These are phyloP conservation scores for Eimeria falciformis DNA, from an alignment of 169 alveolate species.

Conservation along the genomic window DNA sequence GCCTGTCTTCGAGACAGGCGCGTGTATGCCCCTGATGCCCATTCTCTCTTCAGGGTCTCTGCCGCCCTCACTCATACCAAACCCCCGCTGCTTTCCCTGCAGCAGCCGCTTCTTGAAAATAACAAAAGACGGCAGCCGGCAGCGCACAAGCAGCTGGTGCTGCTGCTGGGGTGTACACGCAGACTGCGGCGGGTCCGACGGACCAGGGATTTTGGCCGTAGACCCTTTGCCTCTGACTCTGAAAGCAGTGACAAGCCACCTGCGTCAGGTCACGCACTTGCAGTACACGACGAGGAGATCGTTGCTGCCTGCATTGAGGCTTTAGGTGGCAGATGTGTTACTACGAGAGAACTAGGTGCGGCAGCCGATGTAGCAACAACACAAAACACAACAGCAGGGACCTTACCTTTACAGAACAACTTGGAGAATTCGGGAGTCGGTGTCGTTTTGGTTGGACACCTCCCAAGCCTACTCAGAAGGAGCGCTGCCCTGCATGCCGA, in stretches of 20 bases:
- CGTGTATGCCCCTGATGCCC: slow-evolving; percentile 55
- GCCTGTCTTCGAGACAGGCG: slow-evolving; percentile 69
- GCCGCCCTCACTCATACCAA: slow-evolving; percentile 43
- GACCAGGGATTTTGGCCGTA: background rate
- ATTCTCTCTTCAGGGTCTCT: slow-evolving; percentile 58
- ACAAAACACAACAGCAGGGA: slow-evolving; percentile 1
- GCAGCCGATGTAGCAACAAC: background rate
- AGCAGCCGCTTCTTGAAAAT: background rate
- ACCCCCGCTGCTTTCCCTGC: slow-evolving; percentile 40
- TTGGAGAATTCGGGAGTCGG: background rate
- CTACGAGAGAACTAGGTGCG: slow-evolving; percentile 5
- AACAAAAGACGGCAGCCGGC: background rate
- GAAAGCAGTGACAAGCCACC: slow-evolving; percentile 19
- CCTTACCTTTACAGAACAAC: background rate
- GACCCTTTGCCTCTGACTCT: slow-evolving; percentile 28
- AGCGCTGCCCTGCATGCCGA: background rate
- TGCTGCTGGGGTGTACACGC: slow-evolving; percentile 60
- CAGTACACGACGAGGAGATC: slow-evolving; percentile 39
- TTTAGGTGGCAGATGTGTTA: slow-evolving; percentile 40
- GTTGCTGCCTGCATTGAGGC: slow-evolving; percentile 55
- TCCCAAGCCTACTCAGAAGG: slow-evolving; percentile 15
- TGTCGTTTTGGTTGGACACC: slow-evolving; percentile 42
- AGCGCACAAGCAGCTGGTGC: slow-evolving; percentile 25
- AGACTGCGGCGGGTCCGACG: slow-evolving; percentile 63
- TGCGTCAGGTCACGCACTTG: slow-evolving; percentile 53